A percentile compares a stretch with the other conserved stretches of the same genome.
phyloP scores from a whole-genome alignment of 2,329 filamentous ascomycete genomes.

The Verticillium tricorpus region DNA sequence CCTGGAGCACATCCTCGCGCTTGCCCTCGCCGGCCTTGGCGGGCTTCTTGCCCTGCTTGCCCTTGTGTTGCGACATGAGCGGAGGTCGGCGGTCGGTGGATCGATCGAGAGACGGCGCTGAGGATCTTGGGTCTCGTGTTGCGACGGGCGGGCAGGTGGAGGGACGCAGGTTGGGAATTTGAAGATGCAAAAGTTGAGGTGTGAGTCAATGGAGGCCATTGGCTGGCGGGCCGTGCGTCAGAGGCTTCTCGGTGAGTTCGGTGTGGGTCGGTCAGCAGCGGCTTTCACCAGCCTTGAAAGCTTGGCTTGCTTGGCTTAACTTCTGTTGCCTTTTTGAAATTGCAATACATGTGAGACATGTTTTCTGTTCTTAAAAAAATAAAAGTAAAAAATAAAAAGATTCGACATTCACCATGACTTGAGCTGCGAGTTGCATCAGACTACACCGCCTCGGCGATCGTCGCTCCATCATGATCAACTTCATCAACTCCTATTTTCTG shows the following conservation, averaged over 20 bases:
- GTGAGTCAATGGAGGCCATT: slow-evolving; percentile 5
- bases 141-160: not conserved
- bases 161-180: slow-evolving; percentile 6
- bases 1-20: slow-evolving; percentile 54
- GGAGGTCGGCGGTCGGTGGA: slow-evolving; percentile 4
- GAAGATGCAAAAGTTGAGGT: slow-evolving; percentile 12
- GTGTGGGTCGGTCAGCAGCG: not conserved
- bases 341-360: too few species aligned
- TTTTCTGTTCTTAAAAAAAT: too few species aligned
- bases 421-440: too few species aligned
- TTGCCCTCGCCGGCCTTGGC: slow-evolving; percentile 49
- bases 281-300: too few species aligned
- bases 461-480: too few species aligned
- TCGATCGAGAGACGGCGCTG: not conserved
- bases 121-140: not conserved
- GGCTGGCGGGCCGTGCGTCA: not conserved
- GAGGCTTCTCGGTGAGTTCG: not conserved
- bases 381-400: too few species aligned
- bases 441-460: too few species aligned
- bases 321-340: too few species aligned
- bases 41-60: slow-evolving; percentile 50
- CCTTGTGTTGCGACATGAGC: slow-evolving; percentile 42
- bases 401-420: too few species aligned
- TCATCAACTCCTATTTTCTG: too few species aligned
- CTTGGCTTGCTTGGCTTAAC: too few species aligned